Evolutionary conservation across 352 stramenopile genomes (phyloP).

Genomic region (Sclerospora graminicola): DNA sequence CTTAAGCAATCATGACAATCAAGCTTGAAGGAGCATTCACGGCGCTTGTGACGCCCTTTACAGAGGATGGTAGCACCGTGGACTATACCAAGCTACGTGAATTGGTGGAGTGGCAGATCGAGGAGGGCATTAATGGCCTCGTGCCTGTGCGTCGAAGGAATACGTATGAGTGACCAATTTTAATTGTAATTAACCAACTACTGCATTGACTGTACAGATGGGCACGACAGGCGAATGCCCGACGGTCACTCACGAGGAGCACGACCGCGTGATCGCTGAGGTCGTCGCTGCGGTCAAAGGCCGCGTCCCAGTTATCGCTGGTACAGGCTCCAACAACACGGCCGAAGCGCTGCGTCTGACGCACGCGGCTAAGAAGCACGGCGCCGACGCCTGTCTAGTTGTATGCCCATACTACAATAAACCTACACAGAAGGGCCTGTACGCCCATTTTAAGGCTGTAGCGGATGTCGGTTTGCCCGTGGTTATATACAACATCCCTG

Average conservation of each 20-base stretch:
- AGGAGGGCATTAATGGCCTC: conserved; percentile 92
- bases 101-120: conserved; percentile 89
- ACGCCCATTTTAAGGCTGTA: conserved; percentile 91
- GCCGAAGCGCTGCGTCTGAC: conserved; percentile 79
- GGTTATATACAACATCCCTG: conserved; percentile 97
- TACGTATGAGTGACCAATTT: not conserved
- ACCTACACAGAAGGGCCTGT: conserved; percentile 92
- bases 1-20: conserved; percentile 21
- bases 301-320: conserved; percentile 91
- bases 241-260: conserved; percentile 91
- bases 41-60: conserved; percentile 96
- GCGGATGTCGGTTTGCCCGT: conserved; percentile 86
- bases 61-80: conserved; percentile 78
- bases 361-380: conserved; percentile 84
- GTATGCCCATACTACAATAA: conserved; percentile 99
- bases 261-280: conserved; percentile 89
- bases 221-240: conserved; percentile 97
- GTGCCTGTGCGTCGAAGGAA: conserved; percentile 72
- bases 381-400: conserved; percentile 91
- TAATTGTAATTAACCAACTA: not conserved
- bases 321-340: conserved; percentile 93
- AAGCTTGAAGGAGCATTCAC: conserved; percentile 81
- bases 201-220: conserved; percentile 39
- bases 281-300: conserved; percentile 73
- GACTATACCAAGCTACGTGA: conserved; percentile 90